phyloP scores from a whole-genome alignment of 257 asterid genomes.

The Verbena officinalis region DNA sequence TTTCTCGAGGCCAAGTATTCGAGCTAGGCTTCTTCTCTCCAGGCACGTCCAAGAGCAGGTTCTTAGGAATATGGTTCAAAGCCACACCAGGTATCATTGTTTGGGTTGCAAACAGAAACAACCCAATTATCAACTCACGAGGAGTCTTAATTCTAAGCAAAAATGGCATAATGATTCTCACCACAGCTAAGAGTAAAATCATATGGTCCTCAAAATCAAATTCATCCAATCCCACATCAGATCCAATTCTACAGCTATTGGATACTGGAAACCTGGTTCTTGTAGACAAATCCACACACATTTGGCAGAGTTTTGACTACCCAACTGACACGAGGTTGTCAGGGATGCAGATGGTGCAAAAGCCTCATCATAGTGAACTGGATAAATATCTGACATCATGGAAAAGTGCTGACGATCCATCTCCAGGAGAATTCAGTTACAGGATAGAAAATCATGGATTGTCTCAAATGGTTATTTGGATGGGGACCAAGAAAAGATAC shows the following conservation, averaged over 20 bases:
- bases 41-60: slow-evolving; percentile 7
- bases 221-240: not conserved
- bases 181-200: not conserved
- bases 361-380: not conserved
- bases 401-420: slow-evolving; percentile 13
- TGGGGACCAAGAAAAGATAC: not conserved
- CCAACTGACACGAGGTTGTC: slow-evolving; percentile 8
- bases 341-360: slow-evolving; percentile 19
- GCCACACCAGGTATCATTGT: slow-evolving; percentile 15
- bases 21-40: slow-evolving; percentile 32
- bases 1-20: slow-evolving; percentile 17
- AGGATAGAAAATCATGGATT: slow-evolving; percentile 6
- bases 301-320: slow-evolving; percentile 22
- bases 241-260: slow-evolving; percentile 14
- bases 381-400: slow-evolving; percentile 7
- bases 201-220: slow-evolving; percentile 1
- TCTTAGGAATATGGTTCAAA: slow-evolving; percentile 28
- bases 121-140: not conserved
- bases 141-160: slow-evolving; percentile 9
- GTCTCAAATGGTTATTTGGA: not conserved
- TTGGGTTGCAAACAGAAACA: slow-evolving; percentile 27
- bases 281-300: not conserved
- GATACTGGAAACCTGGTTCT: slow-evolving; percentile 29
- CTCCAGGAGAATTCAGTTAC: not conserved
- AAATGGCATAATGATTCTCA: slow-evolving; percentile 17